Base-by-base conservation (phyloP, 1,284 basidiomycete species). In the Boletus calvinii region DNA sequence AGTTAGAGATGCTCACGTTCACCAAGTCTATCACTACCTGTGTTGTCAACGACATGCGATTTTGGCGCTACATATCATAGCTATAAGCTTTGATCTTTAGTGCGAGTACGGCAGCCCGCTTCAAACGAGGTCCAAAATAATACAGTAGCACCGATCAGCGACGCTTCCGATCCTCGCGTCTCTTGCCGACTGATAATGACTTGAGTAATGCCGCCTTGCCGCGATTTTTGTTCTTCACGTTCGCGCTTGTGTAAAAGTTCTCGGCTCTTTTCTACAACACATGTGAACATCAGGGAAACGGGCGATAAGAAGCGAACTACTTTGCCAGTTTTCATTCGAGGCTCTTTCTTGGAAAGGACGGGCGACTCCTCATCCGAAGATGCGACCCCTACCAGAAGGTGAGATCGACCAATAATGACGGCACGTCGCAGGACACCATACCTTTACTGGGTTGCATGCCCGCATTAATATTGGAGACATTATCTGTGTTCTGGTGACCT, bases 251-350 rank as follows among this genome's bases (percentile, higher is more conserved):
- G 75, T 93, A 98, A 77, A 94, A 99, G 75, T 98, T 98, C 54
- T 81, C 80, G 15, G 92, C 84, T 73, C 93, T 95, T 75, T 85
- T 87, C 89, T 90, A 62, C 24, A 60, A 46, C 22, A 5, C 32
- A 35, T 36, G 35, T 71, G 24, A 67, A 48, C 13, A 8, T 40
- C 37, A 52, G 36, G 24, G 13, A 44, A 42, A 53, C 0, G 30
- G 9, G 15, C 26, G 13, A 48, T n/a, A 41, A 44, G 17, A 52
- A 53, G 50, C 17, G 34, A 56, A 64, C 42, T 63, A 81, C 85
- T 74, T 96, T 97, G 76, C 86, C 92, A 2, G 94, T 96, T 60
- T 83, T 95, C 90, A 94, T 90, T 20, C 94, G 87, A 26, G 79
- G 67, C 59, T 80, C 87, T 71, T 92, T 93, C 56, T 62, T 73